phyloP scores from a whole-genome alignment of 306 rosid genomes.

The Lotus japonicus region DNA sequence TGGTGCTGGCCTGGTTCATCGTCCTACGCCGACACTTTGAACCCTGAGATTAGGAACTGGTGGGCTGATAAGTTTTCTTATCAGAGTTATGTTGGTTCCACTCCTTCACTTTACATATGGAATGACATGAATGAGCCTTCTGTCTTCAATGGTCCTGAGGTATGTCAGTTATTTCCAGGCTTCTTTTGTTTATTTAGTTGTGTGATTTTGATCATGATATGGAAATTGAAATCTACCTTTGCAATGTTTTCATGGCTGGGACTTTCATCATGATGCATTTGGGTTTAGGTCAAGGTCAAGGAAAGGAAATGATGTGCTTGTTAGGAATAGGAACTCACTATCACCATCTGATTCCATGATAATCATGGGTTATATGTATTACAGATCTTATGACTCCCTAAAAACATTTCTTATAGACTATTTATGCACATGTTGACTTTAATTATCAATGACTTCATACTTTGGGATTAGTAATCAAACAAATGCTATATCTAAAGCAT shows the following conservation, averaged over 20 bases:
- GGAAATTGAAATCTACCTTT: neutral
- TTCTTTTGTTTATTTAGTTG: neutral
- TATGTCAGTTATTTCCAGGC: slow-evolving; percentile 26
- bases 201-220: slow-evolving; percentile 7
- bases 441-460: neutral
- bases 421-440: neutral
- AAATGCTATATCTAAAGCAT: neutral
- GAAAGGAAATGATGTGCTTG: neutral
- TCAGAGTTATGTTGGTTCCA: slow-evolving; percentile 75
- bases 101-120: slow-evolving; percentile 93
- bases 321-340: neutral
- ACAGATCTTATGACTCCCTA: neutral
- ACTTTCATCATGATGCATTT: slow-evolving; percentile 1
- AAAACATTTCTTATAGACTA: neutral
- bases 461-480: neutral
- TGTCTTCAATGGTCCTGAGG: slow-evolving; percentile 99
- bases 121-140: slow-evolving; percentile 99
- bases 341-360: neutral
- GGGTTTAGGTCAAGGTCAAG: neutral
- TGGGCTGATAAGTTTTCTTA: slow-evolving; percentile 77
- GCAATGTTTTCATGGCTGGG: neutral
- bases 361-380: neutral
- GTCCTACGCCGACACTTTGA: slow-evolving; percentile 68
- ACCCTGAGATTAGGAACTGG: slow-evolving; percentile 83
- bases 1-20: slow-evolving; percentile 99